A percentile compares a stretch with the other conserved stretches of the same genome.
phyloP scores from a whole-genome alignment of 2,329 filamentous ascomycete species.

The Didymella glomerata region DNA sequence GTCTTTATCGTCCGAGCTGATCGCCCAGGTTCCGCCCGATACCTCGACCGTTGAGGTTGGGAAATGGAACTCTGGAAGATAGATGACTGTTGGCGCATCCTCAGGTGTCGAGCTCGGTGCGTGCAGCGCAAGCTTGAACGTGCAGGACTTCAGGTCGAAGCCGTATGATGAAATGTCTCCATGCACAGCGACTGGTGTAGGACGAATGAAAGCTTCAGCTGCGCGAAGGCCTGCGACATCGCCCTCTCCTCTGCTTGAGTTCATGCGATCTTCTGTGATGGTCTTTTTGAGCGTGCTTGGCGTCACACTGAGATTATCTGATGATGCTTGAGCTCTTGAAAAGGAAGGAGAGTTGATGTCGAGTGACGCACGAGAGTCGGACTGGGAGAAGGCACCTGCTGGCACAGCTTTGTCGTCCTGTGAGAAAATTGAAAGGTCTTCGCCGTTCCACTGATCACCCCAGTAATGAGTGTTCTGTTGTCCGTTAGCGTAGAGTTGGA shows the following conservation, averaged over 20 bases:
- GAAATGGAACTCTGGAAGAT: conserved; percentile 92
- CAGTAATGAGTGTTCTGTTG: conserved; percentile 81
- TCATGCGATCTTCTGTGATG: conserved; percentile 66
- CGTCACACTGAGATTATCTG: conserved; percentile 65
- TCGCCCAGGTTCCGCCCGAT: conserved; percentile 88
- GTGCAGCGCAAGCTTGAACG: conserved; percentile 75
- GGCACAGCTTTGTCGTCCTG: conserved; percentile 75
- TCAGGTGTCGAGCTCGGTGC: conserved; percentile 68
- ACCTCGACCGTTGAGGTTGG: conserved; percentile 79
- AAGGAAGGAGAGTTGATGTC: conserved; percentile 62
- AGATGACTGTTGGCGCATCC: conserved; percentile 79
- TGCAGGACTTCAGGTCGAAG: conserved; percentile 83
- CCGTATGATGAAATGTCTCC: conserved; percentile 75
- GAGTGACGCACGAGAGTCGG: conserved; percentile 61
- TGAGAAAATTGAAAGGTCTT: conserved; percentile 92
- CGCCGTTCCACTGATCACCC: conserved; percentile 97
- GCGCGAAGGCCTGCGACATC: conserved; percentile 74
- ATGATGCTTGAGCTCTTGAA: conserved; percentile 59
- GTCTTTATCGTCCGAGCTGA: conserved; percentile 75
- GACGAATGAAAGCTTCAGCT: conserved; percentile 91
- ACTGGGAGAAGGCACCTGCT: conserved; percentile 59
- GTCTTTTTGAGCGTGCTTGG: conserved; percentile 79
- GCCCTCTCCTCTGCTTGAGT: conserved; percentile 32
- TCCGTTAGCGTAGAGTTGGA: conserved; percentile 25
- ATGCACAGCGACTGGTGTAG: conserved; percentile 77